Base-by-base conservation (phyloP, 345 rosid species). In the Sonneratia caseolaris region DNA sequence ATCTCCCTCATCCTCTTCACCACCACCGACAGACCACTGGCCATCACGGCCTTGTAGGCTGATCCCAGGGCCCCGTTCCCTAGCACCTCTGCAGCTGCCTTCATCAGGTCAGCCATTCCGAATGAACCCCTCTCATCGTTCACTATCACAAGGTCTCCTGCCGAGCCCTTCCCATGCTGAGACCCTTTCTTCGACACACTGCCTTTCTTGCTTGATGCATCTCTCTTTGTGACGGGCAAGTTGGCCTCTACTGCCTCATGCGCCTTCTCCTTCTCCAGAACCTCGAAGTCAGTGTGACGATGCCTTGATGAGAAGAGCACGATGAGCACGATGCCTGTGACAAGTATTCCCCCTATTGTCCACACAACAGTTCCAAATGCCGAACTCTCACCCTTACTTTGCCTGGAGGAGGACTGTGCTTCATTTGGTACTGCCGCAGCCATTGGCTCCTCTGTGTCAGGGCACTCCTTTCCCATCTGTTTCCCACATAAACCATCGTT, bases 1-100 rank as follows among this genome's bases (percentile, higher is more conserved):
- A 83, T 84, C 43, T 86, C 92, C 45, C 83, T 85, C 74, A 87
- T 79, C 66, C 91, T 83, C 80, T 94, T 95, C 75, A 87, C 98
- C 79, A 83, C 93, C 57, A 90, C 86, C 0, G 79, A 38, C 21
- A 77, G 65, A 3, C 96, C 97, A 37, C 71, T 84, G 0, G 84
- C 79, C 76, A 94, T 81, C 43, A 70, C 67, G 0, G 84, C 92
- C 77, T 87, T 94, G 67, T 88, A 90, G 0, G 91, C 83, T 37
- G 86, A 86, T 36, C 93, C 96, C 19, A 84, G 71, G 3, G 79
- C 80, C 3, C 90, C 91, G 68, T 79, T 85, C 66, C 92, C 95
- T 21, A 95, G 87, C 42, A 87, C 89, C 71, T 95, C 93, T 1
- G 99, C 97, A 0, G 91, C 74, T 0, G 97, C 97, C 78, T 88